A percentile compares a stretch with the other conserved stretches of the same genome.
phyloP scores from a whole-genome alignment of 176 grass and related monocot species.

The Aegilops speltoides region DNA sequence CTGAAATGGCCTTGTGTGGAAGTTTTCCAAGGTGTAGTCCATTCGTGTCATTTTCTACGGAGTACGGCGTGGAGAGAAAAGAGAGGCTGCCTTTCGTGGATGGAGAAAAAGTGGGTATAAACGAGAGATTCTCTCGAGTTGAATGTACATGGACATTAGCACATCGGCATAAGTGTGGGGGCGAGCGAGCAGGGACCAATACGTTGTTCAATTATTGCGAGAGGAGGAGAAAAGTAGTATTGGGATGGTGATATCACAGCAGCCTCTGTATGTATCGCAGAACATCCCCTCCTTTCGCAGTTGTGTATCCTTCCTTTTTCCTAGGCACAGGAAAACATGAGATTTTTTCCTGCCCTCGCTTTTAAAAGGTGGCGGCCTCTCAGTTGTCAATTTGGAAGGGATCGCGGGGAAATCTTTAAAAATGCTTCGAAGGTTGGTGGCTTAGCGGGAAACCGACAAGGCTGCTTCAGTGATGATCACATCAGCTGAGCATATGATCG shows the following conservation, averaged over 20 bases:
- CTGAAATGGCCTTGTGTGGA: not conserved
- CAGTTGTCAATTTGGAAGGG: conserved; percentile 33
- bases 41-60: conserved; percentile 25
- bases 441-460: conserved; percentile 30
- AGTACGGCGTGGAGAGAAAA: not conserved
- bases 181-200: conserved; percentile 32
- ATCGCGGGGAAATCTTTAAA: not conserved
- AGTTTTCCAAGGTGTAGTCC: not conserved
- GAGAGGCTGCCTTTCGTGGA: not conserved
- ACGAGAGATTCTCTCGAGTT: conserved; percentile 27
- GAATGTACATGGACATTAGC: conserved; percentile 19
- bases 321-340: not conserved
- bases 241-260: conserved; percentile 9
- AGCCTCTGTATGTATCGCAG: not conserved
- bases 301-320: not conserved
- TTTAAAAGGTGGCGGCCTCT: not conserved
- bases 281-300: not conserved
- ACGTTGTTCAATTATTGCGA: conserved; percentile 35
- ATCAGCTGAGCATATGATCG: conserved; percentile 14
- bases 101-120: conserved; percentile 9
- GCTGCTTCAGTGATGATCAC: conserved; percentile 2
- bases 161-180: conserved; percentile 19
- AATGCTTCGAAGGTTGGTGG: conserved; percentile 13
- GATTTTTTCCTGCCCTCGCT: not conserved
- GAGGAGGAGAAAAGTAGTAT: not conserved